Base-by-base conservation (phyloP, 768 basidiomycete species). In the Floccularia luteovirens region DNA sequence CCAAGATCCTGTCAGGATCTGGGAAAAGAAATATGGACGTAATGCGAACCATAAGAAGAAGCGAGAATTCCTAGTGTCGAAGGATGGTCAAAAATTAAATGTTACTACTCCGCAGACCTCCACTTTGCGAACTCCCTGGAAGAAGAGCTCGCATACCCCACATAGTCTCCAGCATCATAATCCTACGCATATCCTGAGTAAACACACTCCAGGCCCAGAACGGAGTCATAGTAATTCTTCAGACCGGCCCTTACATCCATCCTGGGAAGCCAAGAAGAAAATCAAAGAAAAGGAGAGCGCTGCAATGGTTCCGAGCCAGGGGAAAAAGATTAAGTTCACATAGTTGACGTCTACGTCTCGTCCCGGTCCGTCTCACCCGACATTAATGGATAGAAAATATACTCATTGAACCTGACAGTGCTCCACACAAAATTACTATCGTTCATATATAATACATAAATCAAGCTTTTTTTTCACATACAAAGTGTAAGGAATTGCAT, bases 1-100 rank as follows among this genome's bases (percentile, higher is more conserved):
- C 43, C 16, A 16, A 24, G 31, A 19, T 31, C 16, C 16, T 40
- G 37, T 30, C 51, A 97, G 93, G 2, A 96, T 98, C 48, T 97
- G 94, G 93, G 94, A 97, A 63, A 93, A 91, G 65, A 97, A 92
- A 60, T 98, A 79, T 51, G 94, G 94, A 35, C 75, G 69, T 44
- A 77, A 81, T 45, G 93, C 94, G 17, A 96, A 94, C 56, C 94
- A 98, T 58, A 74, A 93, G 62, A 84, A 85, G 61, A 83, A 78
- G 48, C 69, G 72, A 53, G 59, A 55, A 1, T 55, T 54, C 33
- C 46, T 49, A 17, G 32, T 39, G 31, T 46, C 43, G 21, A 17
- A 36, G 31, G 7, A 38, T 41, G 36, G 37, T 7, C 41, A 37
- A 42, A 39, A 41, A 32, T 36, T 28, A 24, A 39, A 14, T 31